Evolutionary conservation across 2,329 filamentous ascomycete species (phyloP).

Genomic region (Aspergillus pseudotamarii): DNA sequence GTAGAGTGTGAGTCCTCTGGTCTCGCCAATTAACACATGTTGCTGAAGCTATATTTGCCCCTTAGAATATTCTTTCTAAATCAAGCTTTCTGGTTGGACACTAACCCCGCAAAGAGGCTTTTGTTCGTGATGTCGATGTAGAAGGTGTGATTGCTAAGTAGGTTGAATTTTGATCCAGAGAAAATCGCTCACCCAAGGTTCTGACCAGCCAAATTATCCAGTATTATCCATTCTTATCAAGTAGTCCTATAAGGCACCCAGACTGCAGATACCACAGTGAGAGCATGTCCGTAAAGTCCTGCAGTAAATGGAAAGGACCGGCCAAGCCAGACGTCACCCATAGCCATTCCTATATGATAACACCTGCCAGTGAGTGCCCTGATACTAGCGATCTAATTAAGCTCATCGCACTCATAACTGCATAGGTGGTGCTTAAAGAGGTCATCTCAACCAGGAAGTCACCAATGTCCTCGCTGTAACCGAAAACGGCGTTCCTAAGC

Average conservation of each 20-base stretch:
- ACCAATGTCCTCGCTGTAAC: not conserved
- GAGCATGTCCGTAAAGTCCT: not conserved
- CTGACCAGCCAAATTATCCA: not conserved
- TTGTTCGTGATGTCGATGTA: not conserved
- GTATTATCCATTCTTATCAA: not conserved
- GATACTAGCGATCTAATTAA: not conserved
- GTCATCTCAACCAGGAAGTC: not conserved
- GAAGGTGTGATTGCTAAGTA: too few species aligned
- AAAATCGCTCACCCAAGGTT: not conserved
- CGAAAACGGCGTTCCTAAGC: not conserved
- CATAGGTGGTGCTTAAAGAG: not conserved
- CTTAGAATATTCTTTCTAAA: too few species aligned
- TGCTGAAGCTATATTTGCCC: too few species aligned
- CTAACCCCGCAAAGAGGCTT: too few species aligned
- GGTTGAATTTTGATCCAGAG: too few species aligned
- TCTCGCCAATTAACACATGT: too few species aligned
- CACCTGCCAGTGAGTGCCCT: not conserved
- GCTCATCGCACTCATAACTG: not conserved
- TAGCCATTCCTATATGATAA: not conserved
- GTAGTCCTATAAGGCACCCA: not conserved
- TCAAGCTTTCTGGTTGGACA: too few species aligned
- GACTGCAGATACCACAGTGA: not conserved
- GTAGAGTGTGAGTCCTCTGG: too few species aligned
- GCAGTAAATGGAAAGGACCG: not conserved
- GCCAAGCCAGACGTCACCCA: not conserved